A percentile compares a stretch with the other conserved stretches of the same genome.
Evolutionary conservation across 2,329 filamentous ascomycete species (phyloP).

Genomic region (Verticillium nubilum): DNA sequence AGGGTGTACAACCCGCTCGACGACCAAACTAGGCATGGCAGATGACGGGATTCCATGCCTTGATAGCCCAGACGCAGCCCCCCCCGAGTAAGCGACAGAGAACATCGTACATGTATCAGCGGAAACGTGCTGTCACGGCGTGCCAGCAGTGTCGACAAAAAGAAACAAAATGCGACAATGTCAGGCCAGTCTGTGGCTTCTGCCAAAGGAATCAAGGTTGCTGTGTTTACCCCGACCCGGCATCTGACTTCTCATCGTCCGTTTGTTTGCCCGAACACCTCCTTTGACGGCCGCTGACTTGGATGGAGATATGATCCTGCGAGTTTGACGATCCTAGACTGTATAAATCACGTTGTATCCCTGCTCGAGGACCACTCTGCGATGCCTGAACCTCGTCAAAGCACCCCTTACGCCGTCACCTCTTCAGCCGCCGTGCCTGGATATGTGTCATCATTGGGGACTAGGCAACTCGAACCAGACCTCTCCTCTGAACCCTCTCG

Average conservation of each 20-base stretch:
- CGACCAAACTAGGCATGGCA: neutral
- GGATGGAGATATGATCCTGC: slow-evolving; percentile 25
- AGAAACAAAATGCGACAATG: slow-evolving; percentile 32
- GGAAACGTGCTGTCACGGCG: slow-evolving; percentile 27
- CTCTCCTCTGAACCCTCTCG: no score
- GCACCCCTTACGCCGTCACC: neutral
- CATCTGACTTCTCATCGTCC: slow-evolving; percentile 21
- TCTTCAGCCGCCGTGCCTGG: neutral
- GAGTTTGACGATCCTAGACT: slow-evolving; percentile 26
- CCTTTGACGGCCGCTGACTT: neutral
- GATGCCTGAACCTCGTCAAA: neutral
- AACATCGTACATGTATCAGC: slow-evolving; percentile 3
- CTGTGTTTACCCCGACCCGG: slow-evolving; percentile 23
- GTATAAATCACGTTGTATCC: slow-evolving; percentile 18
- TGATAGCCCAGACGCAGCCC: neutral
- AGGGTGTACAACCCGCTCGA: neutral
- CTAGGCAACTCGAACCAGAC: no score
- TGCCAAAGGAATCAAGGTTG: slow-evolving; percentile 24
- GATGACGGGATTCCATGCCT: neutral
- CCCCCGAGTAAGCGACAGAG: neutral
- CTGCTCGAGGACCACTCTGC: slow-evolving; percentile 10
- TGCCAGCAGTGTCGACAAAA: slow-evolving; percentile 29
- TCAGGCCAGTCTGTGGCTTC: slow-evolving; percentile 27
- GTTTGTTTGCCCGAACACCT: neutral
- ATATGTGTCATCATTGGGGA: no score